These are phyloP conservation scores for Croton setiger DNA, from an alignment of 441 rosid species.

Conservation along the genomic window DNA sequence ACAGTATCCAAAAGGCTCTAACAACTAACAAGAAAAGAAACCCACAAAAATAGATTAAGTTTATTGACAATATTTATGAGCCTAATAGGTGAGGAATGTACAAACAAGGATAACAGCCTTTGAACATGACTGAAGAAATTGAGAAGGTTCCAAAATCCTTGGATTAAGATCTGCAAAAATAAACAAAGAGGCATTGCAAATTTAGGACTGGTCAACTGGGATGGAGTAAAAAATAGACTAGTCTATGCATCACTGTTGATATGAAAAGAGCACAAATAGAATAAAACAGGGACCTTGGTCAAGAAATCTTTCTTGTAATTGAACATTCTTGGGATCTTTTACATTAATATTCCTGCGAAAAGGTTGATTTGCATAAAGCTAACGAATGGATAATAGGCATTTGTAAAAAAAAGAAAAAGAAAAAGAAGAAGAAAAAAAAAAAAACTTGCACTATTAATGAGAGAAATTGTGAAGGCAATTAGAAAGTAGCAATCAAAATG, in stretches of 20 bases:
- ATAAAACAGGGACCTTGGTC: constrained; percentile 40
- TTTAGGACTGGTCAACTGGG: background rate
- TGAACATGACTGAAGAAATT: constrained; percentile 44
- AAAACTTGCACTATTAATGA: background rate
- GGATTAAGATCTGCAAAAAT: constrained; percentile 45
- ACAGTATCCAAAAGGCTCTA: background rate
- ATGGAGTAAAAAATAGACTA: too few species aligned
- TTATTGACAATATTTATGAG: background rate
- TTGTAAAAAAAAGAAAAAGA: background rate
- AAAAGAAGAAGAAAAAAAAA: background rate
- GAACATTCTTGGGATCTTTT: constrained; percentile 45
- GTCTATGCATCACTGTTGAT: background rate
- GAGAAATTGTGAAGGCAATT: background rate
- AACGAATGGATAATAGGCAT: background rate
- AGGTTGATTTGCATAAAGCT: background rate
- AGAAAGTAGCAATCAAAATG: background rate
- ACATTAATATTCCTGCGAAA: constrained; percentile 50
- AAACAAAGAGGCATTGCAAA: constrained; percentile 8
- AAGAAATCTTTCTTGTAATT: constrained; percentile 53
- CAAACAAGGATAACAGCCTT: constrained; percentile 93
- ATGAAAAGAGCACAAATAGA: background rate
- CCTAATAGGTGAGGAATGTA: constrained; percentile 50
- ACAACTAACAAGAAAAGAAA: too few species aligned
- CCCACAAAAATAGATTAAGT: background rate
- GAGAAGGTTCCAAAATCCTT: constrained; percentile 39